These are phyloP conservation scores for Colletotrichum chrysophilum DNA, from an alignment of 2,329 filamentous ascomycete species.

Conservation along the genomic window DNA sequence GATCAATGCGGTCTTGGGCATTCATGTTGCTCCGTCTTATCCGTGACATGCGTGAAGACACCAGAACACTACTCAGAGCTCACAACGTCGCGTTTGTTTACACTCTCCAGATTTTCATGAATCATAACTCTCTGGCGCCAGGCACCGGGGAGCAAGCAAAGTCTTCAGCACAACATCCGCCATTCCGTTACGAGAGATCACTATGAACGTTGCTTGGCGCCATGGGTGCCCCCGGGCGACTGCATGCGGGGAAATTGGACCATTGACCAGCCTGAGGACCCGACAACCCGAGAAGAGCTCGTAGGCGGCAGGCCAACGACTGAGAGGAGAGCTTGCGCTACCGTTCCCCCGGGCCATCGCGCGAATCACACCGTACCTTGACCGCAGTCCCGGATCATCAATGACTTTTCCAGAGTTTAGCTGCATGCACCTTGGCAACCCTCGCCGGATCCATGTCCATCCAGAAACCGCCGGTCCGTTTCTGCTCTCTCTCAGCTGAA, in stretches of 20 bases:
- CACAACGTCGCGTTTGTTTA: not conserved
- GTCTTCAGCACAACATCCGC: not conserved
- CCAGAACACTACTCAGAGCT: not conserved
- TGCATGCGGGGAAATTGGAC: conserved; percentile 12
- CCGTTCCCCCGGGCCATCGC: not conserved
- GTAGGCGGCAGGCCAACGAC: not conserved
- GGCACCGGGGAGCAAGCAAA: not conserved
- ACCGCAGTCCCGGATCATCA: conserved; percentile 6
- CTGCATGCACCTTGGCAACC: not conserved
- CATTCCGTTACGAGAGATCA: not conserved
- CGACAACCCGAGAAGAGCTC: not conserved
- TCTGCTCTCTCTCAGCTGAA: not conserved
- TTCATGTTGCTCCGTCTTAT: not conserved
- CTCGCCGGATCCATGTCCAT: not conserved
- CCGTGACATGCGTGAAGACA: not conserved
- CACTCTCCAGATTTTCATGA: not conserved
- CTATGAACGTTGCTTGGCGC: not conserved
- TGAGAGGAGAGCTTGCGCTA: not conserved
- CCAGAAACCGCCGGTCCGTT: not conserved
- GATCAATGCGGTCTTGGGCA: not conserved
- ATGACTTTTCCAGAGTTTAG: conserved; percentile 1
- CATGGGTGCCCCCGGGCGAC: not conserved
- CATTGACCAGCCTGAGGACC: not conserved
- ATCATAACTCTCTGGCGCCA: not conserved
- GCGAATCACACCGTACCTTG: not conserved